Base-by-base conservation (phyloP, 2,329 filamentous ascomycete species). In the Chaetomium globosum region DNA sequence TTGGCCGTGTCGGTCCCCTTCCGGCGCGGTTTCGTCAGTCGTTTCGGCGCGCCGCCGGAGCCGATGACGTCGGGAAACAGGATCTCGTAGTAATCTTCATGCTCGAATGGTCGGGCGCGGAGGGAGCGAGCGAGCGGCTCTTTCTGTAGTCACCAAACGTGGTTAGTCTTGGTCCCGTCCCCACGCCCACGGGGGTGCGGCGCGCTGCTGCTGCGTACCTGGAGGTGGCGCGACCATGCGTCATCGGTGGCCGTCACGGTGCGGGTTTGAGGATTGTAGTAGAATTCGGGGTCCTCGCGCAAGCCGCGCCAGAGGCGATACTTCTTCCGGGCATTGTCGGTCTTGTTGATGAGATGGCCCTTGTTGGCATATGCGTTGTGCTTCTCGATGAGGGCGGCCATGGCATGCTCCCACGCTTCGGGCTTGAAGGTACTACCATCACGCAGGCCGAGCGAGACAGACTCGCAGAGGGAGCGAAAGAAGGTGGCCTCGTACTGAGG, bases 261-360 rank as follows among this genome's bases (percentile, higher is more conserved):
- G 69, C 78, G 78, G 10, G 80, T 79, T 28, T 75, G 73, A 5
- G 79, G 76, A 67, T 85, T 83, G 71, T 87, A 87, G 3, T 80
- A 73, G 65, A 87, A 87, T 13, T 84, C 82, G 2, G 82, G 81
- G 65, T 87, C 80, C 72, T 87, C 85, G 28, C 84, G 78, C 69
- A 87, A 74, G 26, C 84, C 83, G 21, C 85, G 77, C 85, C 85
- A 87, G 60, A 87, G 77, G n/a, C 85, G 82, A 67, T 87, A 87
- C 71, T 85, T 83, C 74, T 87, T 87, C 59, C 85, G 80, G 65
- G 85, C 85, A 74, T 87, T 87, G 75, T 87, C 85, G 68, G 83
- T 85, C 76, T 87, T 87, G 77, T 87, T 87, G 74, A 87, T 85
- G 43, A 87, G 81, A 62, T 87, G 85, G 70, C 80, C 82, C 76